Conservation (phyloP, 2,329 filamentous ascomycete genomes). For the Cryphonectria parasitica region DNA sequence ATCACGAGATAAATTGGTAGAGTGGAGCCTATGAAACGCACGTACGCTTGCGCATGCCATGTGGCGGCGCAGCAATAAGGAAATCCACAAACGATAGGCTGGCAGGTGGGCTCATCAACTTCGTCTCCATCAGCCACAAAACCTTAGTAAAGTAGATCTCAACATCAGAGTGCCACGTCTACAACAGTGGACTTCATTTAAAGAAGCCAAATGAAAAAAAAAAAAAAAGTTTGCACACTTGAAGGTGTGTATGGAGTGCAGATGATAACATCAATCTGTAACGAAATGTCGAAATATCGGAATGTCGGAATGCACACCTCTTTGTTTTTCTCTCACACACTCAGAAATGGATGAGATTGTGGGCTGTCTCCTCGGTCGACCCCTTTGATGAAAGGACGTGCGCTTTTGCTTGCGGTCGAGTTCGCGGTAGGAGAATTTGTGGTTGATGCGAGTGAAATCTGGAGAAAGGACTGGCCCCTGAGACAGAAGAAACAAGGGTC, state of each 20-base stretch:
- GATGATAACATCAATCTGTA: neutral
- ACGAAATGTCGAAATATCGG: neutral
- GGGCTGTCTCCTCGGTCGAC: neutral
- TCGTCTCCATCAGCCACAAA: neutral
- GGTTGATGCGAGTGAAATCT: neutral
- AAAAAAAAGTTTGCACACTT: neutral
- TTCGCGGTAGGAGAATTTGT: neutral
- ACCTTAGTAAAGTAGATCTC: neutral
- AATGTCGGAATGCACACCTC: neutral
- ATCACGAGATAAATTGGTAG: neutral
- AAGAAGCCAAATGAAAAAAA: neutral
- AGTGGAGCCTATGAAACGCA: slow-evolving; percentile 10
- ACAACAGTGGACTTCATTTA: neutral
- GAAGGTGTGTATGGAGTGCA: neutral
- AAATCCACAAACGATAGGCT: slow-evolving; percentile 10
- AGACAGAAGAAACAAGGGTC: slow-evolving; percentile 3
- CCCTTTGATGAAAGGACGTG: neutral
- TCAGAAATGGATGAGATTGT: neutral
- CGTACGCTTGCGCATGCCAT: slow-evolving; percentile 7
- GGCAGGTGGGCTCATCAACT: slow-evolving; percentile 1
- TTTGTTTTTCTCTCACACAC: neutral
- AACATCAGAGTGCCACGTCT: neutral
- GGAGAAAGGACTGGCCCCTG: slow-evolving; percentile 12
- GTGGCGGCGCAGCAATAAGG: slow-evolving; percentile 7
- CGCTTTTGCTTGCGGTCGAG: neutral